A percentile compares a stretch with the other conserved stretches of the same genome.
Conservation (phyloP, 1,284 basidiomycete species). For the Ganoderma boninense region DNA sequence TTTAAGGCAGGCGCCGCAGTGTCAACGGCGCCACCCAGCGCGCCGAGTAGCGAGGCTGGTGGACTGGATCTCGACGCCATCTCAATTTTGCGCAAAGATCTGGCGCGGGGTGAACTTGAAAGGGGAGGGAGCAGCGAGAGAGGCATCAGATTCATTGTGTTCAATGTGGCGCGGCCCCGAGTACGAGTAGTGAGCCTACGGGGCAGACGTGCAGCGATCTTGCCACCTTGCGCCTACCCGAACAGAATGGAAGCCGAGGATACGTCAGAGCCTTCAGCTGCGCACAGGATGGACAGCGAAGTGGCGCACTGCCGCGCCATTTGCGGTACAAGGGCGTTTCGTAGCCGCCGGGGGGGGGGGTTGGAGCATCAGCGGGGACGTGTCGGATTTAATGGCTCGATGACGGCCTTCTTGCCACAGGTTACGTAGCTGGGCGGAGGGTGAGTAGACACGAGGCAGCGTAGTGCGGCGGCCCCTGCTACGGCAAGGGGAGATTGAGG, state of each 20-base stretch:
- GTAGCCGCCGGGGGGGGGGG: neutral
- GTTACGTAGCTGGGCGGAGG: constrained; percentile 30
- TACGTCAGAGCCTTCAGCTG: neutral
- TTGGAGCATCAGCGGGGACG: neutral
- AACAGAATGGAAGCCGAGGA: neutral
- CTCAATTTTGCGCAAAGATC: neutral
- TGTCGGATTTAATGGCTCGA: neutral
- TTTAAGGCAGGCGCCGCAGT: neutral
- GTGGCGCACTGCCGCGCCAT: neutral
- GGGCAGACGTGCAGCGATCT: neutral
- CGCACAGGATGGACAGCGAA: neutral
- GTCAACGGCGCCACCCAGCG: neutral
- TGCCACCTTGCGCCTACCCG: neutral
- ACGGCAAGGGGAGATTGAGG: neutral
- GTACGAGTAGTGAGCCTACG: neutral
- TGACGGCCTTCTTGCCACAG: neutral
- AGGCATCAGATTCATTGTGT: neutral
- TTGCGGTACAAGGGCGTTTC: constrained; percentile 2
- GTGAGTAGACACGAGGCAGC: constrained; percentile 34
- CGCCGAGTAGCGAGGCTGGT: neutral
- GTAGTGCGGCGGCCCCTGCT: constrained; percentile 1
- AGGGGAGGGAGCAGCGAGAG: neutral
- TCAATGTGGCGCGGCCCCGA: constrained; percentile 1
- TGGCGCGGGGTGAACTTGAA: neutral
- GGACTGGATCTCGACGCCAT: neutral